Percentiles rank a stretch among this genome's conserved stretches.
Conservation (phyloP, 1,284 basidiomycete genomes). For the Tylopilus sp. region DNA sequence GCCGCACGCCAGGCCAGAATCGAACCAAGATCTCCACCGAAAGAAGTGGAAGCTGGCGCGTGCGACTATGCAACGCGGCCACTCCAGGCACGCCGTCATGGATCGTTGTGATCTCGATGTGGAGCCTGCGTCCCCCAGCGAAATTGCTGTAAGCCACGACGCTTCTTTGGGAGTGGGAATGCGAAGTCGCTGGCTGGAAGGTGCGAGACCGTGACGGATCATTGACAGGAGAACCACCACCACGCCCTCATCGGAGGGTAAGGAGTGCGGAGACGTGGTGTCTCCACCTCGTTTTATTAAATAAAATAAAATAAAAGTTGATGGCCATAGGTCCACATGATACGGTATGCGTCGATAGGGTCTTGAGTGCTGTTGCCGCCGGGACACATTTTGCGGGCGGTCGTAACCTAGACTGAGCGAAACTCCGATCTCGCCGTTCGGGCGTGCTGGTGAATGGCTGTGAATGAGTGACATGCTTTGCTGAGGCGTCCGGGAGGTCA, state of each 20-base stretch:
- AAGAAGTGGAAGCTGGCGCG: no score
- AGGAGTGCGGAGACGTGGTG: not conserved
- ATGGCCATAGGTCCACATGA: not conserved
- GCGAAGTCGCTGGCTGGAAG: not conserved
- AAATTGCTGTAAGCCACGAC: no score
- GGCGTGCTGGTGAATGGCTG: not conserved
- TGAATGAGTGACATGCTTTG: not conserved
- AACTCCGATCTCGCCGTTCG: not conserved
- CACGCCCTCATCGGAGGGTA: not conserved
- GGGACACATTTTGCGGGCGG: no score
- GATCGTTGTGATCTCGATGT: not conserved
- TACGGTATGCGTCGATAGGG: not conserved
- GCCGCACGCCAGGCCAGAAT: no score
- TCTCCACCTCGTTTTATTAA: not conserved
- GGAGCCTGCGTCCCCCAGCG: not conserved
- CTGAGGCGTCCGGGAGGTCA: no score
- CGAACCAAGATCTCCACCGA: no score
- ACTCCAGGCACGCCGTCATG: conserved; percentile 6
- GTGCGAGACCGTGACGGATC: not conserved
- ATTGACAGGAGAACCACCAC: not conserved
- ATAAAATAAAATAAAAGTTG: no score
- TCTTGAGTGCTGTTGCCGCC: no score
- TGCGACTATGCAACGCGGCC: no score
- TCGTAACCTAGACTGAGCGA: not conserved
- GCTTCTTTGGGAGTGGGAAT: no score